phyloP scores from a whole-genome alignment of 805 yeast genomes.

The Starmerella khaoyaiensis region DNA sequence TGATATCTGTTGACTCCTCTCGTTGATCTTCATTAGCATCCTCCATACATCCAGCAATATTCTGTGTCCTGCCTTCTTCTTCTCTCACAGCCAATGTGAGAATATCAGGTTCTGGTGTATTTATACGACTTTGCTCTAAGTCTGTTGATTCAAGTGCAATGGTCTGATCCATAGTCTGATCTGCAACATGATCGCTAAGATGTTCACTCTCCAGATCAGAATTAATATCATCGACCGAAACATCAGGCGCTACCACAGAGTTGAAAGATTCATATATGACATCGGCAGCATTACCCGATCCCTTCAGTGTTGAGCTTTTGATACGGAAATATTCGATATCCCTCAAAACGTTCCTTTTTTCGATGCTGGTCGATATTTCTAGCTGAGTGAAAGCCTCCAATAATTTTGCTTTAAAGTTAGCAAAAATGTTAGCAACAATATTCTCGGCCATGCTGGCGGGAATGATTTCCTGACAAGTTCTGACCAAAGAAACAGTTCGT shows the following conservation, averaged over 20 bases:
- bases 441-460: slow-evolving; percentile 27
- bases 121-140: no score
- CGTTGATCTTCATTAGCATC: slow-evolving; percentile 11
- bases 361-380: slow-evolving; percentile 23
- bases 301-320: slow-evolving; percentile 45
- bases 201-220: background rate
- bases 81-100: background rate
- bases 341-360: slow-evolving; percentile 40
- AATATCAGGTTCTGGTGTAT: background rate
- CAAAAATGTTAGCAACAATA: slow-evolving; percentile 30
- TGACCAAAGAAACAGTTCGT: slow-evolving; percentile 52
- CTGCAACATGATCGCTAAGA: background rate
- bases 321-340: slow-evolving; percentile 55
- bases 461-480: slow-evolving; percentile 45
- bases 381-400: slow-evolving; percentile 40
- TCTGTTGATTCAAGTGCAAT: no score
- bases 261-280: slow-evolving; percentile 50
- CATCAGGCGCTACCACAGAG: slow-evolving; percentile 27
- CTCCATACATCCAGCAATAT: slow-evolving; percentile 7
- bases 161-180: background rate
- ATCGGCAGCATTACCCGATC: slow-evolving; percentile 50
- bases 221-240: background rate
- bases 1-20: slow-evolving; percentile 8
- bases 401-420: slow-evolving; percentile 43
- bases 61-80: slow-evolving; percentile 18